phyloP scores from a whole-genome alignment of 306 rosid species.

The Albizia julibrissin region DNA sequence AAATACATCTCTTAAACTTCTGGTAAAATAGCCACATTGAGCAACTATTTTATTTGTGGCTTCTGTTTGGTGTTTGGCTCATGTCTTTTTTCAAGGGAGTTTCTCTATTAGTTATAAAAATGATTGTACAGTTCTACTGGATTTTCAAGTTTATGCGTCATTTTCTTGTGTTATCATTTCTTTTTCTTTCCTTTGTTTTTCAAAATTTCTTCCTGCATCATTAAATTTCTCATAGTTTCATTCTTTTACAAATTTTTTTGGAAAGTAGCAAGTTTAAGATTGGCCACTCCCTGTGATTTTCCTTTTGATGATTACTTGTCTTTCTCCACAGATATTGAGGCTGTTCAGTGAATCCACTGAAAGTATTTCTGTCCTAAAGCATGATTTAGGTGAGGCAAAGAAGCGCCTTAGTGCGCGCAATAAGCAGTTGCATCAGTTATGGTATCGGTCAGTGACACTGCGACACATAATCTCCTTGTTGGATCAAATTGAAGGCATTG shows the following conservation, averaged over 20 bases:
- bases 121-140: neutral
- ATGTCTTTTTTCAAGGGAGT: neutral
- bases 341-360: slow-evolving; percentile 96
- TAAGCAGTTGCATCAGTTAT: slow-evolving; percentile 96
- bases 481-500: slow-evolving; percentile 99
- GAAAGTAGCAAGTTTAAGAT: slow-evolving; percentile 3
- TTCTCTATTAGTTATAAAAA: neutral
- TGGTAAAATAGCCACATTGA: neutral
- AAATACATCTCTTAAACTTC: neutral
- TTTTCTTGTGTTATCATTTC: neutral
- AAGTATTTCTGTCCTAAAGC: slow-evolving; percentile 70
- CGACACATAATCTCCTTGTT: slow-evolving; percentile 93
- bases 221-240: neutral
- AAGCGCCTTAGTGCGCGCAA: slow-evolving; percentile 84
- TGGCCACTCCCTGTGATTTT: slow-evolving; percentile 17
- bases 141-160: neutral
- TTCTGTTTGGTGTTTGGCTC: neutral
- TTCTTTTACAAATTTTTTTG: neutral
- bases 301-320: slow-evolving; percentile 23
- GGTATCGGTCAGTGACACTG: slow-evolving; percentile 98
- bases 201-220: neutral
- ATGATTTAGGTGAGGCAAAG: slow-evolving; percentile 92
- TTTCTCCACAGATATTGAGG: slow-evolving; percentile 86
- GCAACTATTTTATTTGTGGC: neutral
- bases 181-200: neutral